Evolutionary conservation across 768 basidiomycete genomes (phyloP).

Genomic region (Trametes maxima): DNA sequence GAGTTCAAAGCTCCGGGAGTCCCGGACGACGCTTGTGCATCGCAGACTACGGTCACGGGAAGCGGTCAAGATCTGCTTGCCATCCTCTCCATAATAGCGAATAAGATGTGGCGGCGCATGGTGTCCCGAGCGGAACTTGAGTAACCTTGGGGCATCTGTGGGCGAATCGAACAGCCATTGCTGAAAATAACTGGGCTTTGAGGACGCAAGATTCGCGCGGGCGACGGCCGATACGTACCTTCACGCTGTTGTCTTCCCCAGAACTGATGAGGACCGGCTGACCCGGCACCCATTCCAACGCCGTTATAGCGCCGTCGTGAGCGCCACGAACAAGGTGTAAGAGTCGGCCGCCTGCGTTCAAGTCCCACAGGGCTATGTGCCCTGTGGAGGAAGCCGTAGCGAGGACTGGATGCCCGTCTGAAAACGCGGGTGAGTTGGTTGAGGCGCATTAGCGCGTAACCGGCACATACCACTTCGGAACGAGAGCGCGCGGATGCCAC

Average conservation of each 20-base stretch:
- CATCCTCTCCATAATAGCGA: slow-evolving; percentile 95
- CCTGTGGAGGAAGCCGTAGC: slow-evolving; percentile 87
- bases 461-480: slow-evolving; percentile 76
- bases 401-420: slow-evolving; percentile 87
- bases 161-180: slow-evolving; percentile 99
- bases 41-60: slow-evolving; percentile 88
- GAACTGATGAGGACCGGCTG: slow-evolving; percentile 90
- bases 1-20: slow-evolving; percentile 92
- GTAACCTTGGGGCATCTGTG: slow-evolving; percentile 77
- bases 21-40: slow-evolving; percentile 90
- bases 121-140: slow-evolving; percentile 94
- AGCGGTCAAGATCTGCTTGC: slow-evolving; percentile 89
- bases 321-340: slow-evolving; percentile 86
- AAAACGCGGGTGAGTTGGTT: not conserved
- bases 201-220: not conserved
- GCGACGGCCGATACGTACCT: slow-evolving; percentile 50
- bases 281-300: slow-evolving; percentile 89
- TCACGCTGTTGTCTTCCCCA: slow-evolving; percentile 93
- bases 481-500: slow-evolving; percentile 70
- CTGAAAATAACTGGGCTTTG: slow-evolving; percentile 41
- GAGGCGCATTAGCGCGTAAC: not conserved
- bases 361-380: slow-evolving; percentile 92
- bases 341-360: slow-evolving; percentile 78
- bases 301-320: slow-evolving; percentile 83
- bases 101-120: slow-evolving; percentile 89